Conservation (phyloP, 1,284 basidiomycete genomes). For the Mycena sp. region DNA sequence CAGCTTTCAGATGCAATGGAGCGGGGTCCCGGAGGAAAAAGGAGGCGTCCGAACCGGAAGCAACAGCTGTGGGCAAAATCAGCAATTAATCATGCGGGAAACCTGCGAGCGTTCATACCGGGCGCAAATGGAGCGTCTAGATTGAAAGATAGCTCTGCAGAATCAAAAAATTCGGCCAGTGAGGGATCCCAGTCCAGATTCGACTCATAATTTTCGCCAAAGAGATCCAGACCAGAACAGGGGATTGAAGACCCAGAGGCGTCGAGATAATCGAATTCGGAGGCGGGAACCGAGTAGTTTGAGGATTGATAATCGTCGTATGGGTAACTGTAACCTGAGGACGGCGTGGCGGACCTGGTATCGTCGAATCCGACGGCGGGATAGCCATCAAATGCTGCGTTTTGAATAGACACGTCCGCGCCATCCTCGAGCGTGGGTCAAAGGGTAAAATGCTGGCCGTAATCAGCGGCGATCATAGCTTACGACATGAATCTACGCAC, state of each 20-base stretch:
- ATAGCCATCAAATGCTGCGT: neutral
- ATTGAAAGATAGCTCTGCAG: neutral
- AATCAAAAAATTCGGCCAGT: neutral
- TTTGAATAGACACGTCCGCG: neutral
- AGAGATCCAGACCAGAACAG: constrained; percentile 1
- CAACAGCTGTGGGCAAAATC: constrained; percentile 1
- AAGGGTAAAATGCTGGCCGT: neutral
- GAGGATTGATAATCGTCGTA: neutral
- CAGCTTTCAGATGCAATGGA: neutral
- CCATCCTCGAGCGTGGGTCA: neutral
- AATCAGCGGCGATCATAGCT: neutral
- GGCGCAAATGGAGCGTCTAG: too few relatives aligned
- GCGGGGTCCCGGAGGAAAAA: neutral
- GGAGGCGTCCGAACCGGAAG: neutral
- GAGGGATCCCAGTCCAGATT: neutral
- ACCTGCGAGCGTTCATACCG: too few relatives aligned
- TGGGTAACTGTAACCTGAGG: neutral
- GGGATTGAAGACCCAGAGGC: neutral
- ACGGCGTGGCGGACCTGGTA: neutral
- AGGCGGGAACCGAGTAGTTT: neutral
- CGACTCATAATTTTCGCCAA: neutral
- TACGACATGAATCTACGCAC: neutral
- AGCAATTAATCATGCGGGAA: too few relatives aligned
- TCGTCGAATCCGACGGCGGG: too few relatives aligned
- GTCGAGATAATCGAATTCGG: neutral